Conservation (phyloP, 1,284 basidiomycete species). For the Testicularia cyperi region DNA sequence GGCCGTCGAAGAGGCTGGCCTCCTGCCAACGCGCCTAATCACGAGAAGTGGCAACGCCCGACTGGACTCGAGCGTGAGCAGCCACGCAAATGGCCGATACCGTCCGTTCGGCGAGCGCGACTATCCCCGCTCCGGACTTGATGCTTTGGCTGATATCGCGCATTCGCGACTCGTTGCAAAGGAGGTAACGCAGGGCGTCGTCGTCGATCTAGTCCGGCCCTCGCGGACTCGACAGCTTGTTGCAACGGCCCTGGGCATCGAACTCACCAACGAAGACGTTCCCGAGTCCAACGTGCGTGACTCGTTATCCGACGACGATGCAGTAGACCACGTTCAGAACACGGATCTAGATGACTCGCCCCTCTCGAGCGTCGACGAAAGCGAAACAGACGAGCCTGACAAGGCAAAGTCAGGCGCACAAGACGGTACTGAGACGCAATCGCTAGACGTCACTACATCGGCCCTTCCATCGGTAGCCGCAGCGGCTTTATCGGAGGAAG, state of each 20-base stretch:
- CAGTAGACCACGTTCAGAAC: background rate
- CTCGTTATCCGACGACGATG: slow-evolving; percentile 2
- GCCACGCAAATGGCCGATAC: slow-evolving; percentile 8
- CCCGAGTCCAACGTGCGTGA: slow-evolving; percentile 31
- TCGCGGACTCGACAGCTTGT: slow-evolving; percentile 27
- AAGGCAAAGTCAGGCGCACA: no score
- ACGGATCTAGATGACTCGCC: slow-evolving; percentile 10
- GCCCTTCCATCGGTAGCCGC: background rate
- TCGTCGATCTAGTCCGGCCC: slow-evolving; percentile 6
- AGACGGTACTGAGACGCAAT: no score
- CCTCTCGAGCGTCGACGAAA: slow-evolving; percentile 23
- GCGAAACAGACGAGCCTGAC: slow-evolving; percentile 13
- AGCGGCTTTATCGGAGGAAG: slow-evolving; percentile 13
- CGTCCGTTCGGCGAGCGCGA: slow-evolving; percentile 28
- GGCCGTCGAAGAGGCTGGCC: slow-evolving; percentile 18
- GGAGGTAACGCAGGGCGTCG: background rate
- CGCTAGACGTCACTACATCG: no score
- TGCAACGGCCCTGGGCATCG: slow-evolving; percentile 23
- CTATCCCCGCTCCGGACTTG: slow-evolving; percentile 22
- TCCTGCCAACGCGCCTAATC: no score
- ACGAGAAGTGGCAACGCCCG: no score
- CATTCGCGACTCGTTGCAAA: slow-evolving; percentile 13
- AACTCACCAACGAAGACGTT: slow-evolving; percentile 24
- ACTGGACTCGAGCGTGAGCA: slow-evolving; percentile 3
- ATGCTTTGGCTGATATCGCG: slow-evolving; percentile 32